These are phyloP conservation scores for Schwanniomyces pseudopolymorphus DNA, from an alignment of 805 yeast species.

Conservation along the genomic window DNA sequence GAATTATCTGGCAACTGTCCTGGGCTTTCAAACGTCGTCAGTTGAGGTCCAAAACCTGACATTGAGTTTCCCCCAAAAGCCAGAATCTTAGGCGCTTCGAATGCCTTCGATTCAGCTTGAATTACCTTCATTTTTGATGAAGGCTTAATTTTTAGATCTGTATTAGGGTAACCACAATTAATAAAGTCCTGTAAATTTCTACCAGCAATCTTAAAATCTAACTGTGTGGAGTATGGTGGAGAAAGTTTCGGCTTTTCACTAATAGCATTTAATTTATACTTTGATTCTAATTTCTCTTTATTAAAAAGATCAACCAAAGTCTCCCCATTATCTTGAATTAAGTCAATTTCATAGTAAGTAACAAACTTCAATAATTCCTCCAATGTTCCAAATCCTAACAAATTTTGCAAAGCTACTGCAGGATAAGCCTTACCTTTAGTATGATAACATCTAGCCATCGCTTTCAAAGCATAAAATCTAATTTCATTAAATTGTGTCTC, in stretches of 20 bases:
- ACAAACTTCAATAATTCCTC: conserved; percentile 58
- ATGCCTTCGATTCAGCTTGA: conserved; percentile 1
- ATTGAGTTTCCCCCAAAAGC: neutral
- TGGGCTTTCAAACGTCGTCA: neutral
- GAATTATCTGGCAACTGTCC: neutral
- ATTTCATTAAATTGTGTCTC: conserved; percentile 82
- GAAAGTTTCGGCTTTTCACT: conserved; percentile 39
- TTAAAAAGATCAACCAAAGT: conserved; percentile 38
- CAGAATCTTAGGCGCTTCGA: neutral
- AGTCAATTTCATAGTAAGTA: conserved; percentile 59
- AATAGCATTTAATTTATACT: conserved; percentile 38
- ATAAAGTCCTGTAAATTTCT: conserved; percentile 24
- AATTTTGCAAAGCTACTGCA: conserved; percentile 41
- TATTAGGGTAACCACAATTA: conserved; percentile 33
- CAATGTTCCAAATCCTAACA: conserved; percentile 67
- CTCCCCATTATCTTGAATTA: conserved; percentile 27
- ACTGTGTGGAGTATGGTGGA: conserved; percentile 31
- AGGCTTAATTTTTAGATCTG: conserved; percentile 19
- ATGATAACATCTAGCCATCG: conserved; percentile 67
- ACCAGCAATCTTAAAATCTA: conserved; percentile 27
- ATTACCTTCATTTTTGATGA: conserved; percentile 4
- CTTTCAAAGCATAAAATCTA: conserved; percentile 67
- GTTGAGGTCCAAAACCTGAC: neutral
- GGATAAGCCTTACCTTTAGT: conserved; percentile 68
- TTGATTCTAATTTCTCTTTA: conserved; percentile 39